Evolutionary conservation across 768 basidiomycete genomes (phyloP).

Genomic region (Leccinum truebloodii): DNA sequence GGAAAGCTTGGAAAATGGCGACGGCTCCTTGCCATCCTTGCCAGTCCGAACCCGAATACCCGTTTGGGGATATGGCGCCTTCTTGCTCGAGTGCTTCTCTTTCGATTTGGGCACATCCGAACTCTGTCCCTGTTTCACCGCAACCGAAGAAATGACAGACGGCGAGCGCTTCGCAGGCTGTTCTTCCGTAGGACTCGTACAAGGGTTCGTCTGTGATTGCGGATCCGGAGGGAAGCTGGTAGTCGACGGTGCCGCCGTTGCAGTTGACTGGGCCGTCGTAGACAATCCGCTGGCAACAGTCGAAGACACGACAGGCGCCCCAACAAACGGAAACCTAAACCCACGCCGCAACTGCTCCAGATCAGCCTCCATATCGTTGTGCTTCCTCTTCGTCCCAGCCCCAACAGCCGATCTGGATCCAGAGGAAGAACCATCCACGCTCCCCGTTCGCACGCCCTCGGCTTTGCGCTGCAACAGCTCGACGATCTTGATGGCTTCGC

Average conservation of each 20-base stretch:
- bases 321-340: constrained; percentile 48
- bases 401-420: constrained; percentile 18
- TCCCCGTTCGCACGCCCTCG: constrained; percentile 31
- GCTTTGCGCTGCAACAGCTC: constrained; percentile 43
- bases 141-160: constrained; percentile 4
- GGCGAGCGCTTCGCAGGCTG: constrained; percentile 13
- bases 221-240: constrained; percentile 5
- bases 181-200: constrained; percentile 14
- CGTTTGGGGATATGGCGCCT: constrained; percentile 42
- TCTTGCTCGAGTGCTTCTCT: constrained; percentile 41
- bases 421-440: constrained; percentile 15
- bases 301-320: constrained; percentile 32
- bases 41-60: constrained; percentile 49
- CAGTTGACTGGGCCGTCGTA: neutral
- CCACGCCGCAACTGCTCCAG: constrained; percentile 29
- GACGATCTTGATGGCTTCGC: constrained; percentile 42
- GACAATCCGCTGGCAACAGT: neutral
- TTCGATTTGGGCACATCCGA: constrained; percentile 32
- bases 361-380: constrained; percentile 40
- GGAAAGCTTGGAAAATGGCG: constrained; percentile 22
- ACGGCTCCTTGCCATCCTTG: constrained; percentile 38
- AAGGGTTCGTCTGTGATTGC: neutral
- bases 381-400: constrained; percentile 42
- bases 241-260: neutral
- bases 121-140: constrained; percentile 10